phyloP scores from a whole-genome alignment of 2,329 filamentous ascomycete species.

The Colletotrichum acutatum region DNA sequence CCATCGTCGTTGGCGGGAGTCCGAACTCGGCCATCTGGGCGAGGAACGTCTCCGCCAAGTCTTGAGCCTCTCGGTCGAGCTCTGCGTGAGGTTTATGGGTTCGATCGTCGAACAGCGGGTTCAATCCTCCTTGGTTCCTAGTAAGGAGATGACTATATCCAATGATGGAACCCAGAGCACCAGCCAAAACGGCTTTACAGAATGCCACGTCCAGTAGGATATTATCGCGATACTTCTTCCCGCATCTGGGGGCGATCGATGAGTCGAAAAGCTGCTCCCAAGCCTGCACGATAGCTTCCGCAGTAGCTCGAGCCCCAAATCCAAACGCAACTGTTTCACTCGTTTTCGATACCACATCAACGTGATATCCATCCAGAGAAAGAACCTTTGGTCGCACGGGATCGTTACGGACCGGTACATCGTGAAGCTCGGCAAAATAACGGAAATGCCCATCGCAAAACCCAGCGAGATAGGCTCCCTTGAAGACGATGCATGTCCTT shows the following conservation, averaged over 20 bases:
- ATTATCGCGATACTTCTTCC: constrained; percentile 21
- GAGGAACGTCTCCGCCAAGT: constrained; percentile 15
- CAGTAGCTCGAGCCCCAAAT: background rate
- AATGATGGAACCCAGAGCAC: constrained; percentile 20
- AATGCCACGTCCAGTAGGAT: constrained; percentile 27
- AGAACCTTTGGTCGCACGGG: constrained; percentile 21
- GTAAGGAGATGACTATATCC: constrained; percentile 1
- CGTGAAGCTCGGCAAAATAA: constrained; percentile 23
- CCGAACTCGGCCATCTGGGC: constrained; percentile 11
- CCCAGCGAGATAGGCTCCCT: constrained; percentile 29
- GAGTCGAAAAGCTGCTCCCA: constrained; percentile 5
- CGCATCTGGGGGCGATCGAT: constrained; percentile 4
- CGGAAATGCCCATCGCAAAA: constrained; percentile 28
- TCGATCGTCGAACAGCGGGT: constrained; percentile 10
- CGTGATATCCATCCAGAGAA: constrained; percentile 29
- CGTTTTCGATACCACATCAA: constrained; percentile 18
- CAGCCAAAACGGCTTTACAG: constrained; percentile 28
- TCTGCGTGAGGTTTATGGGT: background rate
- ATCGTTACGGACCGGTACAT: constrained; percentile 6
- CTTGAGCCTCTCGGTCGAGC: constrained; percentile 1
- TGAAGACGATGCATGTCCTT: constrained; percentile 18
- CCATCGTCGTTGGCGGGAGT: background rate
- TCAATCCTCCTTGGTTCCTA: constrained; percentile 10
- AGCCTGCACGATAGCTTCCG: background rate
- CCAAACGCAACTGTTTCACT: constrained; percentile 5